A percentile compares a stretch with the other conserved stretches of the same genome.
These are phyloP conservation scores for Rhododendron kiyosumense DNA, from an alignment of 148 eudicot genomes.

Conservation along the genomic window DNA sequence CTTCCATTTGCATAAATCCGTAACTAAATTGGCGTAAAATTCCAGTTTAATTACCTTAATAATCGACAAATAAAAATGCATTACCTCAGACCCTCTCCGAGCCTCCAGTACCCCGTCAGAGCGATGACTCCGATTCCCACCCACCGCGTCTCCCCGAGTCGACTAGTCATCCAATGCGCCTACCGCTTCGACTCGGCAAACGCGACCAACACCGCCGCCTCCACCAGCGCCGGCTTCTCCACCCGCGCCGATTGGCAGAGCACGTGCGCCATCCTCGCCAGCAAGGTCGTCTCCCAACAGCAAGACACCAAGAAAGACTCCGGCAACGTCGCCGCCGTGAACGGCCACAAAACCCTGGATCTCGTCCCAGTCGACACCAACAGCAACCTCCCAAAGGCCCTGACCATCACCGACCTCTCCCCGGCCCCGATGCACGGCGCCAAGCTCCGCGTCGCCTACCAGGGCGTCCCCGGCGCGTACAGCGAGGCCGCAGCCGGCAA, in stretches of 20 bases:
- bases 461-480: constrained; percentile 97
- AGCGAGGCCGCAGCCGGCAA: constrained; percentile 89
- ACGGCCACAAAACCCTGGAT: constrained; percentile 60
- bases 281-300: constrained; percentile 54
- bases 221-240: constrained; percentile 9
- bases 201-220: background rate
- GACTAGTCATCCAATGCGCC: constrained; percentile 28
- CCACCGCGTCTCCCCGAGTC: constrained; percentile 24
- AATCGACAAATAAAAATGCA: constrained; percentile 32
- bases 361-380: constrained; percentile 38
- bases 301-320: constrained; percentile 22
- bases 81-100: constrained; percentile 38
- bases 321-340: constrained; percentile 38
- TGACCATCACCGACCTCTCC: constrained; percentile 51
- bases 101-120: constrained; percentile 17
- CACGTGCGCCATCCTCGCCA: constrained; percentile 75
- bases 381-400: constrained; percentile 26
- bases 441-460: constrained; percentile 75
- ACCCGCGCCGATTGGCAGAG: constrained; percentile 81
- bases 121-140: constrained; percentile 3
- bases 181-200: constrained; percentile 31
- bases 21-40: background rate
- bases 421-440: constrained; percentile 88
- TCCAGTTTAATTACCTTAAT: background rate
- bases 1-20: too few relatives aligned